These are phyloP conservation scores for Hymenoscyphus repandus DNA, from an alignment of 2,329 filamentous ascomycete genomes.

Conservation along the genomic window DNA sequence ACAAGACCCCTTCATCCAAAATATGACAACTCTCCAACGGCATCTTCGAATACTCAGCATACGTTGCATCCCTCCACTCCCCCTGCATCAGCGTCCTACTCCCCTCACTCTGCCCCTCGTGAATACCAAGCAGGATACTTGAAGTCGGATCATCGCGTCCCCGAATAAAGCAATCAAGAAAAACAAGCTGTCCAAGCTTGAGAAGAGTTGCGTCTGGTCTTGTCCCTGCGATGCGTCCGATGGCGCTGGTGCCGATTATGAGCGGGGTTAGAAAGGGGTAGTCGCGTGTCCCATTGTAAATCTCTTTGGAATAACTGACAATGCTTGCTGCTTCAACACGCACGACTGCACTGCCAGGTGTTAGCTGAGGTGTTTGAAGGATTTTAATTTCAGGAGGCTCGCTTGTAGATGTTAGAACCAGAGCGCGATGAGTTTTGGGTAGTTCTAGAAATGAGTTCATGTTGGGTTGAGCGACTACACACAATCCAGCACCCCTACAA, in stretches of 20 bases:
- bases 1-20: slow-evolving; percentile 31
- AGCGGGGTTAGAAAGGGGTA: slow-evolving; percentile 29
- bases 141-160: slow-evolving; percentile 32
- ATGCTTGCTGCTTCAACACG: slow-evolving; percentile 32
- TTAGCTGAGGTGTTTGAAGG: slow-evolving; percentile 31
- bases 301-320: slow-evolving; percentile 34
- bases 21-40: slow-evolving; percentile 35
- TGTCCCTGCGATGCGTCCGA: slow-evolving; percentile 32
- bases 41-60: slow-evolving; percentile 32
- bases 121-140: slow-evolving; percentile 30
- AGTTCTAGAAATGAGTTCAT: too few relatives aligned
- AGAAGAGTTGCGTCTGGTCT: slow-evolving; percentile 33
- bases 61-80: slow-evolving; percentile 32
- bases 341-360: slow-evolving; percentile 36
- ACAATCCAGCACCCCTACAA: too few relatives aligned
- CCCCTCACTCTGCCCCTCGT: slow-evolving; percentile 24
- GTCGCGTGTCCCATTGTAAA: slow-evolving; percentile 34
- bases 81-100: slow-evolving; percentile 28
- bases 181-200: slow-evolving; percentile 32
- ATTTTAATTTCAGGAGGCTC: slow-evolving; percentile 26
- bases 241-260: slow-evolving; percentile 28
- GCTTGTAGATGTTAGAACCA: slow-evolving; percentile 20
- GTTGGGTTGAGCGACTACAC: too few relatives aligned
- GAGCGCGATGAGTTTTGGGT: slow-evolving; percentile 20
- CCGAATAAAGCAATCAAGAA: slow-evolving; percentile 31